Conservation (phyloP, 768 basidiomycete species). For the Tricholomella constricta region DNA sequence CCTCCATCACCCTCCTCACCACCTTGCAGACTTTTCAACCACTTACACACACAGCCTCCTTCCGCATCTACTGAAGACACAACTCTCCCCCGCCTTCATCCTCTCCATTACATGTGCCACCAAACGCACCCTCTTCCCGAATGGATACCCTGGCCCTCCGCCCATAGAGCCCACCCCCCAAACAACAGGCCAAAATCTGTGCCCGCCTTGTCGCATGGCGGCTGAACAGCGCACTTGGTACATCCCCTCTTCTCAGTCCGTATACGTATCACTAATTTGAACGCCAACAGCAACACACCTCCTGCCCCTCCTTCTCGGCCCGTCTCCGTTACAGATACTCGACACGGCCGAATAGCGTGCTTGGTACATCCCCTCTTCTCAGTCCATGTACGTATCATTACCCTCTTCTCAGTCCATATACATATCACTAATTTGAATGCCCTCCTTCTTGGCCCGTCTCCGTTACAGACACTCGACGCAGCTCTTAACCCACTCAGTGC, state of each 20-base stretch:
- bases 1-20: conserved; percentile 48
- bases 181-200: conserved; percentile 69
- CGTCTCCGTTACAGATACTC: conserved; percentile 49
- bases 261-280: too few relatives aligned
- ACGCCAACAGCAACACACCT: conserved; percentile 35
- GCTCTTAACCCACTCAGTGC: conserved; percentile 63
- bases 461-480: conserved; percentile 47
- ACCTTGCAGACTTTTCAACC: conserved; percentile 45
- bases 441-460: conserved; percentile 56
- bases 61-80: conserved; percentile 61
- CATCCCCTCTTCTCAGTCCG: conserved; percentile 6
- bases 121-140: conserved; percentile 82
- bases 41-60: conserved; percentile 61
- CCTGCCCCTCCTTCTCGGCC: conserved; percentile 56
- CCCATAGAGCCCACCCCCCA: conserved; percentile 73
- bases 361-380: conserved; percentile 29
- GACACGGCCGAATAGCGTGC: conserved; percentile 36
- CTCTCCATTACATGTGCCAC: conserved; percentile 53
- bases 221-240: conserved; percentile 38
- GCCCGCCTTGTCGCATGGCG: conserved; percentile 42
- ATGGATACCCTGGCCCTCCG: conserved; percentile 79
- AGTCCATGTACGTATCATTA: background rate
- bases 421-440: too few relatives aligned
- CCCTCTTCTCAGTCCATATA: background rate
- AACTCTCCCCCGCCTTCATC: conserved; percentile 53